phyloP scores from a whole-genome alignment of 768 basidiomycete species.

The Hydnomerulius pinastri region DNA sequence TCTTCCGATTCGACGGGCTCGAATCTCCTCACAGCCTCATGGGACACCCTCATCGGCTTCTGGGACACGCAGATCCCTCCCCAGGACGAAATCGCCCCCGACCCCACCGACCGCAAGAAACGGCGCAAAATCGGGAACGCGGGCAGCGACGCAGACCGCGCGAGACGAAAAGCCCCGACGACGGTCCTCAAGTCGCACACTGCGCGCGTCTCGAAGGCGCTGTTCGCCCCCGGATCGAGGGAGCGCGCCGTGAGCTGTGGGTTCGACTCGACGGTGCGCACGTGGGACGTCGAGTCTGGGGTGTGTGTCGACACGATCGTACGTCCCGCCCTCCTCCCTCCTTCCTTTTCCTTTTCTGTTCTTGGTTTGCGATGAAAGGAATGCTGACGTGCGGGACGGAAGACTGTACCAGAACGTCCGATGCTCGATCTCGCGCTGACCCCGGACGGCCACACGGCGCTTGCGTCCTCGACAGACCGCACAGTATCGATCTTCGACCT shows the following conservation, averaged over 20 bases:
- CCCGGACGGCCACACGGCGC: slow-evolving; percentile 43
- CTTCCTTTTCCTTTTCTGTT: not conserved
- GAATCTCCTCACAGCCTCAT: slow-evolving; percentile 78
- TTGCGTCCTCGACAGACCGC: slow-evolving; percentile 75
- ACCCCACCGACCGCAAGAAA: slow-evolving; percentile 49
- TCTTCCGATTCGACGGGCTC: slow-evolving; percentile 53
- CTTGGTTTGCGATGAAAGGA: not conserved
- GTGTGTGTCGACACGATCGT: slow-evolving; percentile 73
- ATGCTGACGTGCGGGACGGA: not conserved
- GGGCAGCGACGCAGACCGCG: slow-evolving; percentile 34
- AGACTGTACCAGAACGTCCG: slow-evolving; percentile 74
- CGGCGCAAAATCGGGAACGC: slow-evolving; percentile 56
- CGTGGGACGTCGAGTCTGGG: slow-evolving; percentile 85
- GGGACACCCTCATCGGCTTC: slow-evolving; percentile 84
- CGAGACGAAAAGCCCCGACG: slow-evolving; percentile 66
- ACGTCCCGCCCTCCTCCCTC: slow-evolving; percentile 26
- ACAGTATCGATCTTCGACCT: slow-evolving; percentile 73
- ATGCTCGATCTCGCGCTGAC: slow-evolving; percentile 65
- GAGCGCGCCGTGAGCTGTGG: slow-evolving; percentile 71
- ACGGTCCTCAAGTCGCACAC: slow-evolving; percentile 83
- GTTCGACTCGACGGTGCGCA: slow-evolving; percentile 86
- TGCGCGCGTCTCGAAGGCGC: slow-evolving; percentile 72
- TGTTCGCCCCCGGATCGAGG: slow-evolving; percentile 48
- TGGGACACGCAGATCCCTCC: slow-evolving; percentile 70
- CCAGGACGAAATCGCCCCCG: slow-evolving; percentile 56